Evolutionary conservation across 2,329 filamentous ascomycete genomes (phyloP), one percentile per base, ranked within the genome.

Genomic region (Pestalotiopsis fici): DNA sequence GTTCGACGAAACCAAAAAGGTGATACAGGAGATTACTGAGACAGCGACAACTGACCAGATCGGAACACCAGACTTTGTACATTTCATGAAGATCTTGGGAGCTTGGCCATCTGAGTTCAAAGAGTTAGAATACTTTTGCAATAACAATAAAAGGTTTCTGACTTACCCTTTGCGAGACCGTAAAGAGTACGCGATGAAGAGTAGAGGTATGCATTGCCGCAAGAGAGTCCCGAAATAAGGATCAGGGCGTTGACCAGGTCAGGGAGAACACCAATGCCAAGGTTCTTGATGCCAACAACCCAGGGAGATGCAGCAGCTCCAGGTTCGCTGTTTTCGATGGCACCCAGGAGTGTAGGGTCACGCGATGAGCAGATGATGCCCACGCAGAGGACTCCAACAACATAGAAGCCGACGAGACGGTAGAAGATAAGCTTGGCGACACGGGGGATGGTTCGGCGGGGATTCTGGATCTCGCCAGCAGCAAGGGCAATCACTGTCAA

Each of bases 391-490:
- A 86, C 86, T 6, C 88, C 88, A 4, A 90, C 82, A 23, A 90
- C 83, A 78, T 90, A 90, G 77, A 91, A 90, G 0, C 83, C 77
- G 1, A 86, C 88, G 25, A 91, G 79, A 55, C 89, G 86, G 74
- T 88, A 90, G 77, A 90, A 90, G 9, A 90, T 87, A 7, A 85
- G 85, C 66, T 89, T 90, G 77, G 83, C 90, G 0, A 88, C 88
- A 64, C 82, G 83, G 0, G 88, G 88, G 75, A 91, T 84, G 28
- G 85, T 82, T 4, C 76, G 76, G n/a, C 87, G 82, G 0, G 87
- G 87, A 69, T 88, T 87, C 68, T 87, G 82, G 3, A 86, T 82
- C 75, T 89, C 87, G 28, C 72, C 72, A 18, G 72, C 72, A 3
- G 72, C 69, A 63, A 82, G 80, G n/a, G 77, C 77, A 55, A 88